Evolutionary conservation across 345 rosid species (phyloP).

Genomic region (Pugionium cornutum): DNA sequence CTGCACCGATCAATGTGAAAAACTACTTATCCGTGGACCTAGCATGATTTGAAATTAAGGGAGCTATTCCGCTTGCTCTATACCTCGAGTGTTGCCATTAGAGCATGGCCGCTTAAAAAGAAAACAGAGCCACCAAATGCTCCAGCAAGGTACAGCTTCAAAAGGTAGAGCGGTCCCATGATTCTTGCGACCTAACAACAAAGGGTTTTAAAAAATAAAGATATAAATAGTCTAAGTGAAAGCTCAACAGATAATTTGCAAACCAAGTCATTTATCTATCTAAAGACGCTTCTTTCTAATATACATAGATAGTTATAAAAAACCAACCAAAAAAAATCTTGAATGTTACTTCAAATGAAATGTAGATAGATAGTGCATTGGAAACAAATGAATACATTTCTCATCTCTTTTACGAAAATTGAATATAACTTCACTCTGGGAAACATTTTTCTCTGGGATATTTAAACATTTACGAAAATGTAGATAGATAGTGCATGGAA

Average conservation of each 20-base stretch:
- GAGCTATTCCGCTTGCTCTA: conserved; percentile 1
- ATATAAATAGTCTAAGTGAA: neutral
- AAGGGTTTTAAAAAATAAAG: conserved; percentile 8
- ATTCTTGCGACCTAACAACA: conserved; percentile 56
- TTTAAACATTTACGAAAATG: neutral
- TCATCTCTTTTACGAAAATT: neutral
- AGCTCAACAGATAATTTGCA: neutral
- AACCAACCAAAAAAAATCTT: too few relatives aligned
- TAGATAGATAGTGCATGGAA: neutral
- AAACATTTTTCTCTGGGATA: neutral
- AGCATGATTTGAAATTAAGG: conserved; percentile 5
- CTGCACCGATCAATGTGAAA: neutral
- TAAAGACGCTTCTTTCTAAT: neutral
- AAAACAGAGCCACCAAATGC: conserved; percentile 64
- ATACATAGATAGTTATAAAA: too few relatives aligned
- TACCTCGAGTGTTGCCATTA: conserved; percentile 59
- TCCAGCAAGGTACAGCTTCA: conserved; percentile 73
- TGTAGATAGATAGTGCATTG: neutral
- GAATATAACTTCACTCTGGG: neutral
- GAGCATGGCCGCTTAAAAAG: conserved; percentile 53
- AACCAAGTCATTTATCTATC: neutral
- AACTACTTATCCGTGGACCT: conserved; percentile 17
- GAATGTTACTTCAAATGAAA: too few relatives aligned
- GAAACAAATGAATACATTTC: conserved; percentile 10
- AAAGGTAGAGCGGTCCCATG: conserved; percentile 61